These are phyloP conservation scores for Trypanosoma platydactyli DNA, from an alignment of 208 protist species.

Conservation along the genomic window DNA sequence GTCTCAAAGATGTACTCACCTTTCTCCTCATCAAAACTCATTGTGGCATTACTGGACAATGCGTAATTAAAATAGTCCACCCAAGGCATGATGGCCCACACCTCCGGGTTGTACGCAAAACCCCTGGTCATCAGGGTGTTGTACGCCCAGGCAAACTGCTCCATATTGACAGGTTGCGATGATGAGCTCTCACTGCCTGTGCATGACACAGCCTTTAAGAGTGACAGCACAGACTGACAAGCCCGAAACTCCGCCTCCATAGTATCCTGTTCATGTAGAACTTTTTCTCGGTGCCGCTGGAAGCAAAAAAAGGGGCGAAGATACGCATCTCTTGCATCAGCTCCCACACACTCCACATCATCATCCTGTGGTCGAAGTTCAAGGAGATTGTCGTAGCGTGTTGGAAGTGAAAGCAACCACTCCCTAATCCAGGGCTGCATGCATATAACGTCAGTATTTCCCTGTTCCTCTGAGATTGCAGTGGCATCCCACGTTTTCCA, in stretches of 20 bases:
- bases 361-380: slow-evolving; percentile 41
- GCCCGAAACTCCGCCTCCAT: slow-evolving; percentile 39
- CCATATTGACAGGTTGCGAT: slow-evolving; percentile 23
- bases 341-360: neutral
- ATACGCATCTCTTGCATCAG: slow-evolving; percentile 13
- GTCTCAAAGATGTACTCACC: slow-evolving; percentile 66
- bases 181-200: neutral
- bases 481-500: neutral
- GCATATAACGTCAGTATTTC: slow-evolving; percentile 30
- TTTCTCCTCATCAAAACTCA: slow-evolving; percentile 38
- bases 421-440: slow-evolving; percentile 69
- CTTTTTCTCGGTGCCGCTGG: slow-evolving; percentile 42
- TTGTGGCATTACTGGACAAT: slow-evolving; percentile 63
- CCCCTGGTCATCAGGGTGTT: slow-evolving; percentile 88
- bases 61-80: slow-evolving; percentile 94
- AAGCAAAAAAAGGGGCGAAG: slow-evolving; percentile 37
- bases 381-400: slow-evolving; percentile 80
- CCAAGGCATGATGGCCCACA: slow-evolving; percentile 91
- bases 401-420: slow-evolving; percentile 71
- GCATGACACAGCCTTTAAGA: slow-evolving; percentile 22
- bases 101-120: slow-evolving; percentile 74
- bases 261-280: slow-evolving; percentile 40
- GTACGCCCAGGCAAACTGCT: slow-evolving; percentile 80
- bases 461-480: neutral
- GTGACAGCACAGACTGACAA: slow-evolving; percentile 39